Conservation (phyloP, 257 asterid genomes). For the Mentha longifolia region DNA sequence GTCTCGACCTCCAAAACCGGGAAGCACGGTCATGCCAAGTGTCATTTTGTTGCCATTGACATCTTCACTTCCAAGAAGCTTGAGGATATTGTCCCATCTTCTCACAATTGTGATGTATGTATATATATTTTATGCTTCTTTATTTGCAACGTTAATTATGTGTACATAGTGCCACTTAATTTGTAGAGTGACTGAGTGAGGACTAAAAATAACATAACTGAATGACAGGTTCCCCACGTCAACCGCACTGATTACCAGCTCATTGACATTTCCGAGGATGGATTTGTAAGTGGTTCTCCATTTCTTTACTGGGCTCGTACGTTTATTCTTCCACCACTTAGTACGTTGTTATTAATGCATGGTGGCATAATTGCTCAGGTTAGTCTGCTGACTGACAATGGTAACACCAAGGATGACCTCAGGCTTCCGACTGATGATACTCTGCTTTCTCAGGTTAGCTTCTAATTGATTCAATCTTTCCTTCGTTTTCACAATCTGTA, state of each 20-base stretch:
- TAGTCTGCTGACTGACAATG: conserved; percentile 84
- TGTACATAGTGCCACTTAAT: background rate
- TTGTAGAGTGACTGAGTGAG: background rate
- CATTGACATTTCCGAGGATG: conserved; percentile 60
- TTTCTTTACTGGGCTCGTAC: background rate
- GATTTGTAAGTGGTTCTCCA: conserved; percentile 45
- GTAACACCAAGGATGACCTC: conserved; percentile 94
- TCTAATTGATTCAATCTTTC: background rate
- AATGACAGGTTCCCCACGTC: conserved; percentile 57
- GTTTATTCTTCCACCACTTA: background rate
- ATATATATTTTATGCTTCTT: background rate
- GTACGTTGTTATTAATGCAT: background rate
- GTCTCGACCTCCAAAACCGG: conserved; percentile 64
- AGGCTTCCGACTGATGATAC: conserved; percentile 80
- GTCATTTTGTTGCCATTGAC: conserved; percentile 61
- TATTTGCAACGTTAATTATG: background rate
- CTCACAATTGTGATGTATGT: conserved; percentile 59
- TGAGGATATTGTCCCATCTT: conserved; percentile 60
- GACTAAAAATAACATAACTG: background rate
- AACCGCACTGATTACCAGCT: conserved; percentile 61
- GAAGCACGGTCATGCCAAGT: conserved; percentile 64
- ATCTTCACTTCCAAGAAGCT: conserved; percentile 60
- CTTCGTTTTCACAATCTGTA: background rate
- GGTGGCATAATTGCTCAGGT: conserved; percentile 27
- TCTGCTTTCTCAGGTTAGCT: conserved; percentile 65